These are phyloP conservation scores for Marasmius fiardii DNA, from an alignment of 1,284 basidiomycete species.

Conservation along the genomic window DNA sequence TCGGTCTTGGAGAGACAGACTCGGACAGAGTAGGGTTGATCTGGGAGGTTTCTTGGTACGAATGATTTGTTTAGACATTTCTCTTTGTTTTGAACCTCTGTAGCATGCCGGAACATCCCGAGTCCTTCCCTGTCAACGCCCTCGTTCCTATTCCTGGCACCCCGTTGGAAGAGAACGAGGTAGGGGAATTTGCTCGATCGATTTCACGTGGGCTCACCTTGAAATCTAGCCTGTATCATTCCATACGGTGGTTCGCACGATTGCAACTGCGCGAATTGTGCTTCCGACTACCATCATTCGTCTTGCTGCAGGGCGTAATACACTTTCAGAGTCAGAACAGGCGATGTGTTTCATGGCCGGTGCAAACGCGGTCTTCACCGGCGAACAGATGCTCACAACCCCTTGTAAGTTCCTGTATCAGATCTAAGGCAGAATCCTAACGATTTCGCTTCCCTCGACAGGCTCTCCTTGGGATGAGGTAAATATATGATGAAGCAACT, in stretches of 20 bases:
- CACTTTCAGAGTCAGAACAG: constrained; percentile 88
- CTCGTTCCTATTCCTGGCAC: constrained; percentile 79
- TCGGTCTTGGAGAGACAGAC: constrained; percentile 92
- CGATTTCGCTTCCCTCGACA: constrained; percentile 13
- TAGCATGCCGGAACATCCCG: constrained; percentile 93
- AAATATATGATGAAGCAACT: constrained; percentile 14
- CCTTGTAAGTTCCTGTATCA: constrained; percentile 61
- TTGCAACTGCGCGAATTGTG: constrained; percentile 92
- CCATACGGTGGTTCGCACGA: constrained; percentile 88
- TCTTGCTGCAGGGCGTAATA: constrained; percentile 91
- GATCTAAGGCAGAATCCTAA: constrained; percentile 2
- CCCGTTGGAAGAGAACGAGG: constrained; percentile 71
- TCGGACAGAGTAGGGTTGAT: constrained; percentile 92
- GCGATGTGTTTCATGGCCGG: constrained; percentile 99
- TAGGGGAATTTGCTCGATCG: constrained; percentile 20
- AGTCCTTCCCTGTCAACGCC: constrained; percentile 98
- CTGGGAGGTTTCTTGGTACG: constrained; percentile 88
- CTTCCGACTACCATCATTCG: constrained; percentile 93
- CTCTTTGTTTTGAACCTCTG: not conserved
- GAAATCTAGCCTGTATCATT: constrained; percentile 68
- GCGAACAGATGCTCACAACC: constrained; percentile 96
- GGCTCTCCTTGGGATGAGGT: constrained; percentile 59
- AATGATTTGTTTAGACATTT: constrained; percentile 8
- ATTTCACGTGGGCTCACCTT: constrained; percentile 13
- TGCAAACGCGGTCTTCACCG: constrained; percentile 97